These are phyloP conservation scores for Rosa chinensis DNA, from an alignment of 306 rosid genomes.

Conservation along the genomic window DNA sequence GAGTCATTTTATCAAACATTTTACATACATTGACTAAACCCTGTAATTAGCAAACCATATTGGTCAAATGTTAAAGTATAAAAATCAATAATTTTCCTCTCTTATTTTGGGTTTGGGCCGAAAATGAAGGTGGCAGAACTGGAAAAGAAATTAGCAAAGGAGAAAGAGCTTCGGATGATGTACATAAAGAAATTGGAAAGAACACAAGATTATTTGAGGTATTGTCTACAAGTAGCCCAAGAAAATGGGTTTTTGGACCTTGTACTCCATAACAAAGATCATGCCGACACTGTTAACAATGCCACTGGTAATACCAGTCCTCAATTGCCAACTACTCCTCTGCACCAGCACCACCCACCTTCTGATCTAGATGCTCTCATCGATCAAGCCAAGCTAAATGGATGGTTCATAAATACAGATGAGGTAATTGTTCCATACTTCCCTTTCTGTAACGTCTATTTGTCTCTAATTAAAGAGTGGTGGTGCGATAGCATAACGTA, in stretches of 20 bases:
- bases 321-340: constrained; percentile 20
- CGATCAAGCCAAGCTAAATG: constrained; percentile 56
- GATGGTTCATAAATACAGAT: constrained; percentile 64
- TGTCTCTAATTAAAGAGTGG: background rate
- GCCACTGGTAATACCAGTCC: background rate
- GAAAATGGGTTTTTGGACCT: constrained; percentile 66
- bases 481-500: background rate
- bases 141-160: constrained; percentile 61
- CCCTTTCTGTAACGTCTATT: background rate
- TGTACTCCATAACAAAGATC: constrained; percentile 26
- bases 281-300: background rate
- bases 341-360: constrained; percentile 19
- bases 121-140: constrained; percentile 47
- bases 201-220: constrained; percentile 60
- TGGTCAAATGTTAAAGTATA: background rate
- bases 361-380: constrained; percentile 41
- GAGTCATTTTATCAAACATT: background rate
- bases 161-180: constrained; percentile 40
- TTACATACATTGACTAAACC: background rate
- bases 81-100: background rate
- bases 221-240: constrained; percentile 75
- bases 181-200: constrained; percentile 43
- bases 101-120: background rate
- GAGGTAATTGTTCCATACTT: constrained; percentile 43
- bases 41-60: background rate